phyloP scores from a whole-genome alignment of 306 rosid species.

The Pueraria montana region DNA sequence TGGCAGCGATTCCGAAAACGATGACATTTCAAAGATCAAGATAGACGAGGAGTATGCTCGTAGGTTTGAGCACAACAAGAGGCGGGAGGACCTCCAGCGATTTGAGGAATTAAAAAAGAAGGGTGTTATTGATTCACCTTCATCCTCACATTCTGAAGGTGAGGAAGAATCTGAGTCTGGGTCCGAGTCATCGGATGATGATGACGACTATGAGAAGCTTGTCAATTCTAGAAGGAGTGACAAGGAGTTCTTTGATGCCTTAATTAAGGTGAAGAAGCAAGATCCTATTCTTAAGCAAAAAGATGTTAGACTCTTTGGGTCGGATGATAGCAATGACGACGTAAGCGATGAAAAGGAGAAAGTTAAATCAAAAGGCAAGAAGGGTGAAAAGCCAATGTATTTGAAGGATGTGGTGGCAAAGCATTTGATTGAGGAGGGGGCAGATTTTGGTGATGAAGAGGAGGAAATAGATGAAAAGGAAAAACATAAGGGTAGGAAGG shows the following conservation, averaged over 20 bases:
- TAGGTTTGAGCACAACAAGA: conserved; percentile 80
- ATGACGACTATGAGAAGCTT: conserved; percentile 35
- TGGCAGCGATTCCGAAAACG: conserved; percentile 70
- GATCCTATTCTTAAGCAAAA: conserved; percentile 73
- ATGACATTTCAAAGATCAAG: conserved; percentile 63
- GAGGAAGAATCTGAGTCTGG: conserved; percentile 57
- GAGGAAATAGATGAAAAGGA: conserved; percentile 44
- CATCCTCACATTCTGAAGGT: conserved; percentile 44
- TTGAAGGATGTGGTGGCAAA: conserved; percentile 82
- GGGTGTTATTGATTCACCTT: conserved; percentile 60
- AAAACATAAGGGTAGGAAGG: conserved; percentile 52
- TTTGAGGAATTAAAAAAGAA: conserved; percentile 82
- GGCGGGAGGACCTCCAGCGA: conserved; percentile 85
- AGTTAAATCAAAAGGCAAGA: conserved; percentile 34
- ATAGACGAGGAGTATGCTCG: conserved; percentile 62
- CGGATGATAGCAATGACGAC: conserved; percentile 55
- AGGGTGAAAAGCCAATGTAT: conserved; percentile 58
- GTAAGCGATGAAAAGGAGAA: conserved; percentile 34
- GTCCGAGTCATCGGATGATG: conserved; percentile 52
- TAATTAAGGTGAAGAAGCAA: conserved; percentile 74
- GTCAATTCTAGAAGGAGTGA: conserved; percentile 45
- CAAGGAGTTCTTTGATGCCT: conserved; percentile 66
- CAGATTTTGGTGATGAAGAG: conserved; percentile 60
- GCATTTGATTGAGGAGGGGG: conserved; percentile 78
- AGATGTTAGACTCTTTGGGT: conserved; percentile 66